Evolutionary conservation across 805 yeast species (phyloP), one percentile per base, ranked within the genome.

Genomic region (Candida silvicultrix): DNA sequence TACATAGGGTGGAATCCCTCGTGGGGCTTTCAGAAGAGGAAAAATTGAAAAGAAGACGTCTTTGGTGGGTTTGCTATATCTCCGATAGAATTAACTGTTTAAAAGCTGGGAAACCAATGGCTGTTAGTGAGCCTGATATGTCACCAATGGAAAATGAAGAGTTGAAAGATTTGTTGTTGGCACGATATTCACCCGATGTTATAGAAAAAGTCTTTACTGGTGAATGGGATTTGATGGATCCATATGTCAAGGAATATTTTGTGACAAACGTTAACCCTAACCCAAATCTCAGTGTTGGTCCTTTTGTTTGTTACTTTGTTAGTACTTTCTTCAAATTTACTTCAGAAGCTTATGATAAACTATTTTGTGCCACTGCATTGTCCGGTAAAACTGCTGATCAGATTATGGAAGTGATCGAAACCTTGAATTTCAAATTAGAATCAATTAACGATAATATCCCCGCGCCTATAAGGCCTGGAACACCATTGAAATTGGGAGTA

Each of bases 31-130:
- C 66, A 0, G 51, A 55, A 0, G 61, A 56, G 5, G 81, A 78
- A 38, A 60, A 63, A 1, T 51, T 58, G 2, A 55, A 59, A 4
- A 67, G 78, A 20, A 58, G 74, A 21, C 50, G 60, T 11, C 45
- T 81, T 20, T 81, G 82, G 78, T 71, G 78, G 69, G 50, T 64
- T 15, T 70, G 80, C 41, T 76, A 70, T 51, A 48, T 64, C n/a
- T 46, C 67, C 15, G 85, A 81, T 51, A 66, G 68, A 39, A 74
- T 71, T 16, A 47, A 63, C 15, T 67, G 77, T 42, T 57, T 74
- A 45, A 70, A 72, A 44, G 55, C 69, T 40, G 83, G 84, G 1
- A 70, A 71, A 43, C 73, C 81, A 2, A 75, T 82, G 0, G 54
- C 71, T 31, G 63, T 78, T 34, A 66, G 67, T 50, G 68, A 63